A percentile compares a stretch with the other conserved stretches of the same genome.
Conservation (phyloP, 2,329 filamentous ascomycete genomes). For the Mycocentrospora acerina region DNA sequence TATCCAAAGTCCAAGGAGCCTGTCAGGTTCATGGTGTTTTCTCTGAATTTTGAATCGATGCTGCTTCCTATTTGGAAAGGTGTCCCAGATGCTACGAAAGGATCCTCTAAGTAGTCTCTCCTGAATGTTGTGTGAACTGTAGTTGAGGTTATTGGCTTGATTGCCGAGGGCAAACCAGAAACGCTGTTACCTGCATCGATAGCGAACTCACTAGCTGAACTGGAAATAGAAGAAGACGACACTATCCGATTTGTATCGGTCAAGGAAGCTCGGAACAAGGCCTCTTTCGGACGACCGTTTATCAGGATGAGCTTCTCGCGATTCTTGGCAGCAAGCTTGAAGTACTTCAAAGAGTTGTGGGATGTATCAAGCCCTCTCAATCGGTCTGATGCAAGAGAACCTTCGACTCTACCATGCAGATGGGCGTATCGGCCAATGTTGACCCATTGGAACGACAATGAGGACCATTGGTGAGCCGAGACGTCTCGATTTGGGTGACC, state of each 20-base stretch:
- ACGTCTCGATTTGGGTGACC: slow-evolving; percentile 52
- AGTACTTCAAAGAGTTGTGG: slow-evolving; percentile 44
- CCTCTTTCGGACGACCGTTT: slow-evolving; percentile 9
- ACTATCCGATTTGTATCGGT: slow-evolving; percentile 5
- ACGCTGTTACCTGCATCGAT: background rate
- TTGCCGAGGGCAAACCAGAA: too few relatives aligned
- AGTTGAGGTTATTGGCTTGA: too few relatives aligned
- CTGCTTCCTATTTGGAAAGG: slow-evolving; percentile 1
- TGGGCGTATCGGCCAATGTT: slow-evolving; percentile 49
- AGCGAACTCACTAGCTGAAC: background rate
- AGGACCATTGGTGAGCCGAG: slow-evolving; percentile 51
- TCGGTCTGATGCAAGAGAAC: slow-evolving; percentile 46
- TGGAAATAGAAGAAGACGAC: slow-evolving; percentile 8
- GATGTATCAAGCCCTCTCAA: slow-evolving; percentile 39
- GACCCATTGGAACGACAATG: slow-evolving; percentile 44
- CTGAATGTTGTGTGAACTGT: background rate
- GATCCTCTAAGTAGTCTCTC: slow-evolving; percentile 26
- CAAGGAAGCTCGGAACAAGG: slow-evolving; percentile 1
- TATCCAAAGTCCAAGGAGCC: slow-evolving; percentile 29
- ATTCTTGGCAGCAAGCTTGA: slow-evolving; percentile 46
- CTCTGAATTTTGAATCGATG: background rate
- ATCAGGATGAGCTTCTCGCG: slow-evolving; percentile 24
- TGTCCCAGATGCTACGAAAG: slow-evolving; percentile 21
- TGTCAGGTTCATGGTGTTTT: background rate
- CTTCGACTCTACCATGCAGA: slow-evolving; percentile 46